Evolutionary conservation across 768 basidiomycete genomes (phyloP).

Genomic region (Scleroderma bovista): DNA sequence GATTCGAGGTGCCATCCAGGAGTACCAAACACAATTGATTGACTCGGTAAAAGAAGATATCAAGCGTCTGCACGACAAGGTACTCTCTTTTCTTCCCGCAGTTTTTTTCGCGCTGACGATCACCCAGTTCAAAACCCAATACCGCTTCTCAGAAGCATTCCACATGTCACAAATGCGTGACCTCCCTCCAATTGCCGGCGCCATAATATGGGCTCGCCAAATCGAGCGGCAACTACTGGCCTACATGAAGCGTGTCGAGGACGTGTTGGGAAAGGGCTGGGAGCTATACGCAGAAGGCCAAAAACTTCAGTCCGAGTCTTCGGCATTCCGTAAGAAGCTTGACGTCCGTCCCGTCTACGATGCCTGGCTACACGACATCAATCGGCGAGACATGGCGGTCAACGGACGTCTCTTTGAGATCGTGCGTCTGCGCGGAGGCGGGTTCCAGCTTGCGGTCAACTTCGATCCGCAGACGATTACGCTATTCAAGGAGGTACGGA

Average conservation of each 20-base stretch:
- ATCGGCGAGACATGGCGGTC: constrained; percentile 86
- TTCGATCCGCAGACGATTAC: constrained; percentile 99
- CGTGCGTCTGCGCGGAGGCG: constrained; percentile 64
- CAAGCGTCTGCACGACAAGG: constrained; percentile 90
- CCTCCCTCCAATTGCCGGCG: constrained; percentile 94
- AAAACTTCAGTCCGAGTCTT: constrained; percentile 87
- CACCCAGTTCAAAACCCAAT: constrained; percentile 86
- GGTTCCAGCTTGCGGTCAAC: constrained; percentile 87
- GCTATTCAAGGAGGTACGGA: constrained; percentile 96
- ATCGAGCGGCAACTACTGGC: constrained; percentile 93
- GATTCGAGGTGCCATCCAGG: constrained; percentile 98
- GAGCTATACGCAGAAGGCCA: constrained; percentile 99
- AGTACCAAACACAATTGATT: constrained; percentile 97
- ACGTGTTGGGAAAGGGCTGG: constrained; percentile 97
- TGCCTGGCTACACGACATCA: constrained; percentile 96
- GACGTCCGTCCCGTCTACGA: constrained; percentile 93
- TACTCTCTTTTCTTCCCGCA: constrained; percentile 14
- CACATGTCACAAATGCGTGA: constrained; percentile 99
- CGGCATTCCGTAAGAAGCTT: constrained; percentile 92
- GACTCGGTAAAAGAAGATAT: constrained; percentile 99
- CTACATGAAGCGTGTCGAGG: constrained; percentile 99
- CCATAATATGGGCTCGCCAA: constrained; percentile 99
- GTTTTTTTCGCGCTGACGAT: constrained; percentile 2
- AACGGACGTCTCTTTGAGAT: constrained; percentile 93
- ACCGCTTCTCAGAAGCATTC: constrained; percentile 91